Evolutionary conservation across 2,329 filamentous ascomycete genomes (phyloP).

Genomic region (Trichoderma sp.): DNA sequence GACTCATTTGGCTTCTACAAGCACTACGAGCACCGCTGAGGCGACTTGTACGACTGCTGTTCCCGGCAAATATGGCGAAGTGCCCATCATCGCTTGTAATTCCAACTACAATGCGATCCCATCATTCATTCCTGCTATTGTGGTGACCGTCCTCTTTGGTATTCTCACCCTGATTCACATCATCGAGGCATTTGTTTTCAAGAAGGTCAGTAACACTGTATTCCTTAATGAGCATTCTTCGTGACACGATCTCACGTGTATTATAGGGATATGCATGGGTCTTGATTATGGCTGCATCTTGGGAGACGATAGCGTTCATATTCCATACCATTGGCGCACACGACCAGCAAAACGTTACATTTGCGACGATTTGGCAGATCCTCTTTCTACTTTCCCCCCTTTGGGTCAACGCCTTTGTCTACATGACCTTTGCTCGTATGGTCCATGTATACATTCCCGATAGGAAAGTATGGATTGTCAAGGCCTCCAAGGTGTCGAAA

Average conservation of each 20-base stretch:
- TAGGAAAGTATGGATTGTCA: neutral
- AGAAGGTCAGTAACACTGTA: neutral
- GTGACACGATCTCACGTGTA: neutral
- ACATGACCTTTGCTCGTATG: slow-evolving; percentile 13
- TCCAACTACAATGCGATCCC: slow-evolving; percentile 5
- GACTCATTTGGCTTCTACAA: neutral
- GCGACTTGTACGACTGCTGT: slow-evolving; percentile 2
- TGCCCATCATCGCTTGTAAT: neutral
- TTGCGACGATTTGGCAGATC: neutral
- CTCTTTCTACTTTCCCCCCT: slow-evolving; percentile 1
- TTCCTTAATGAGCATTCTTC: neutral
- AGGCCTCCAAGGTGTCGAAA: neutral
- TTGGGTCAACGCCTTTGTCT: slow-evolving; percentile 9
- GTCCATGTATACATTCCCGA: neutral
- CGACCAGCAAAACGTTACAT: neutral
- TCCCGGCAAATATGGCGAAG: neutral
- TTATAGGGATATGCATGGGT: neutral
- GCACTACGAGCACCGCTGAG: neutral
- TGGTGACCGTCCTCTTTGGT: neutral
- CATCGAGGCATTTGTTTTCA: neutral
- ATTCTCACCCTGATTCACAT: neutral
- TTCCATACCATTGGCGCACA: neutral
- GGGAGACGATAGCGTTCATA: neutral
- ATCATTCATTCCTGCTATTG: neutral
- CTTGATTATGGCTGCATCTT: neutral